A percentile compares a stretch with the other conserved stretches of the same genome.
These are phyloP conservation scores for Streptanthus diversifolius DNA, from an alignment of 345 rosid species.

Conservation along the genomic window DNA sequence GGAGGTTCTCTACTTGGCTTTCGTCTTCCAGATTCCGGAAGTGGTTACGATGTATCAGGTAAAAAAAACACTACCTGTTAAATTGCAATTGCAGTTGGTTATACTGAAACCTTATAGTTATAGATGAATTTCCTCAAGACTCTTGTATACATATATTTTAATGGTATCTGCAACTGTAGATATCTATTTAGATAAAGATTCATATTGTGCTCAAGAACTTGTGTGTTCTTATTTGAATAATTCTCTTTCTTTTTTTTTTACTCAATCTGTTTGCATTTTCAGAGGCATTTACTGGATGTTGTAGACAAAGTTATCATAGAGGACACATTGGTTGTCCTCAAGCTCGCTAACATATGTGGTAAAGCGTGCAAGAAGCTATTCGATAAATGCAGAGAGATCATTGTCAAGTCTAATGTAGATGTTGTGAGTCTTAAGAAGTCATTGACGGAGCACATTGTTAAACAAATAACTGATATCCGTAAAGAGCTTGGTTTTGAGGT, in stretches of 20 bases:
- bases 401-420: conserved; percentile 62
- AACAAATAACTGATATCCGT: conserved; percentile 46
- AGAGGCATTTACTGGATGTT: conserved; percentile 57
- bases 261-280: conserved; percentile 23
- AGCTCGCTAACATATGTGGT: conserved; percentile 54
- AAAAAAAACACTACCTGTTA: not conserved
- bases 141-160: too few species aligned
- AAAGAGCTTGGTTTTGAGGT: conserved; percentile 35
- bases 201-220: too few species aligned
- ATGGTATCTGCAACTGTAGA: not conserved
- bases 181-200: too few species aligned
- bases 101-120: too few species aligned
- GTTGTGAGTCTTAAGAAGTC: conserved; percentile 56
- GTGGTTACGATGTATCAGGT: conserved; percentile 69
- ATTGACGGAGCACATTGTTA: conserved; percentile 46
- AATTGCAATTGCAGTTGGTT: too few species aligned
- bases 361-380: conserved; percentile 46
- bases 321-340: conserved; percentile 56
- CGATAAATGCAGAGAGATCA: conserved; percentile 46
- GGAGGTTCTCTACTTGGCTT: conserved; percentile 69
- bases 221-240: too few species aligned
- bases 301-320: conserved; percentile 62
- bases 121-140: too few species aligned
- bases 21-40: conserved; percentile 56
- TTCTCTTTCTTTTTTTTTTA: too few species aligned